phyloP scores from a whole-genome alignment of 441 rosid species.

The Croton setiger region DNA sequence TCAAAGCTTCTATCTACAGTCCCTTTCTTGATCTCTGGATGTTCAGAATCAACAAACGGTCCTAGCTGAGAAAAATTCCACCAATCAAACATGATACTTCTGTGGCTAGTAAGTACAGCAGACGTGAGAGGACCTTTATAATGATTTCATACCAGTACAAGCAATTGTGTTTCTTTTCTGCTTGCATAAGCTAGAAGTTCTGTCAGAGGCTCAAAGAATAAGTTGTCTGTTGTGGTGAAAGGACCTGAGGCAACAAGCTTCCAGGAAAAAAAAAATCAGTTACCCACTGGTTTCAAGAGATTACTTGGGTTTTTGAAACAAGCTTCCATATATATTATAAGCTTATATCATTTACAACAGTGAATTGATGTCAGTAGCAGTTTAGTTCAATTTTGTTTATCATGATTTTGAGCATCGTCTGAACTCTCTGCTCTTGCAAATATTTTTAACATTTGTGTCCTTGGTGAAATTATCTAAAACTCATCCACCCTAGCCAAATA shows the following conservation, averaged over 20 bases:
- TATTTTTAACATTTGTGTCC: neutral
- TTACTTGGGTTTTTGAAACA: slow-evolving; percentile 6
- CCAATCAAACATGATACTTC: slow-evolving; percentile 19
- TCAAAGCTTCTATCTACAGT: slow-evolving; percentile 50
- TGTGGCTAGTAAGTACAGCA: neutral
- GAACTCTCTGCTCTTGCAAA: slow-evolving; percentile 2
- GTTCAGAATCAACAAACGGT: slow-evolving; percentile 85
- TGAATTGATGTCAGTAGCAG: neutral
- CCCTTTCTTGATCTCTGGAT: slow-evolving; percentile 79
- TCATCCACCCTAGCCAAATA: neutral
- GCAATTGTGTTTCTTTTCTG: slow-evolving; percentile 77
- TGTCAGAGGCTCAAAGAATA: slow-evolving; percentile 80
- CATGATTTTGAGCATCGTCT: neutral
- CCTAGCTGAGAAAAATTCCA: slow-evolving; percentile 60
- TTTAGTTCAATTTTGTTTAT: neutral
- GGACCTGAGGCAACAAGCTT: slow-evolving; percentile 92
- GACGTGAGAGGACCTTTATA: neutral
- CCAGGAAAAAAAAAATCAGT: slow-evolving; percentile 12
- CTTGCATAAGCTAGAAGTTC: slow-evolving; percentile 79
- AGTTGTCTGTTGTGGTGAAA: slow-evolving; percentile 80
- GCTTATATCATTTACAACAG: neutral
- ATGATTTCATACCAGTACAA: slow-evolving; percentile 53
- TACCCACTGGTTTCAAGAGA: slow-evolving; percentile 6
- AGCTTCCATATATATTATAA: neutral
- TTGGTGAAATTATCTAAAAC: neutral